Percentiles rank a stretch among this genome's conserved stretches.
Conservation (phyloP, 2,329 filamentous ascomycete genomes). For the Talaromyces marneffei region DNA sequence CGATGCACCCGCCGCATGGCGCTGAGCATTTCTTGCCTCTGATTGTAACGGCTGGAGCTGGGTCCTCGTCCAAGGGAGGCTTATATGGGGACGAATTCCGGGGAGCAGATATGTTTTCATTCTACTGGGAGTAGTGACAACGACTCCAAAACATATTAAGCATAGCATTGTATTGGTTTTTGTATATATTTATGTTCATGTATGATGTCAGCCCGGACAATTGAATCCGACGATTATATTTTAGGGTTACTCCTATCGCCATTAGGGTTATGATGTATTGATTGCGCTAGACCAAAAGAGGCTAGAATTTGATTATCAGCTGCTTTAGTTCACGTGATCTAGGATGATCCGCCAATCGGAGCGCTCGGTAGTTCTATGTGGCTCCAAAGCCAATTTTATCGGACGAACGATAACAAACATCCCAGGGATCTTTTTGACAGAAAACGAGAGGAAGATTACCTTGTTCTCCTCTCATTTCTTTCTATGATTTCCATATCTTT, state of each 20-base stretch:
- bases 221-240: background rate
- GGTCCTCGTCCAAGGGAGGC: slow-evolving; percentile 1
- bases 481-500: background rate
- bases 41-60: slow-evolving; percentile 13
- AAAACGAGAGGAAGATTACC: background rate
- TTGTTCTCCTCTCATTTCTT: background rate
- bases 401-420: background rate
- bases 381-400: background rate
- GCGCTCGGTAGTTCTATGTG: background rate
- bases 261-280: background rate
- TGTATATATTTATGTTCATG: background rate
- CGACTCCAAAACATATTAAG: background rate
- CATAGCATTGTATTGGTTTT: background rate
- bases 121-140: slow-evolving; percentile 9
- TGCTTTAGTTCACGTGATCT: background rate
- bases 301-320: background rate
- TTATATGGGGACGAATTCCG: slow-evolving; percentile 11
- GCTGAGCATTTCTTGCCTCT: slow-evolving; percentile 14
- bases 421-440: background rate
- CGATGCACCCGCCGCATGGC: slow-evolving; percentile 10
- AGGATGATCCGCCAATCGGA: background rate
- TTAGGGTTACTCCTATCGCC: background rate
- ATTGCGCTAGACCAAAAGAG: background rate
- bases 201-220: background rate
- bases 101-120: slow-evolving; percentile 10